Percentiles rank a stretch among this genome's conserved stretches.
Evolutionary conservation across 345 rosid species (phyloP).

Genomic region (Clarkia xantiana): DNA sequence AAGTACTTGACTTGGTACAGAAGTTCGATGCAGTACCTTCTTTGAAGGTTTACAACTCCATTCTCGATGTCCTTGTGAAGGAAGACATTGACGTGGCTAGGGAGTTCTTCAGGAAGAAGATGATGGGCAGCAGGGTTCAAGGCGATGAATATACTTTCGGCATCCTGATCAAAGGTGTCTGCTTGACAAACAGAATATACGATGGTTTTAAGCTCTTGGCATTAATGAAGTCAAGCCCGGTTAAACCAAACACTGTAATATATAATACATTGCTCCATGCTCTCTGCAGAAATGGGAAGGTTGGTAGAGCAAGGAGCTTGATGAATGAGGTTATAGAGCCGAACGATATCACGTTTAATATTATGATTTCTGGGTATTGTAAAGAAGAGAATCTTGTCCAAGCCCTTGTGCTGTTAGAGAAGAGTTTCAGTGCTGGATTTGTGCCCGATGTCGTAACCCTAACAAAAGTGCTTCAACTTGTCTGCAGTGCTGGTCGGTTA

Average conservation of each 20-base stretch:
- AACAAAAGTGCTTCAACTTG: constrained; percentile 53
- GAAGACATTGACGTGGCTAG: constrained; percentile 82
- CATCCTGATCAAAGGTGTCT: constrained; percentile 86
- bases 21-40: constrained; percentile 42
- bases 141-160: constrained; percentile 82
- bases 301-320: constrained; percentile 77
- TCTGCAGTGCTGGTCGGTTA: constrained; percentile 54
- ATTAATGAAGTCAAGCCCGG: constrained; percentile 36
- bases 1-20: constrained; percentile 37
- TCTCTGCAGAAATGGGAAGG: constrained; percentile 61
- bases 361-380: constrained; percentile 64
- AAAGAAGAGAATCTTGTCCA: constrained; percentile 53
- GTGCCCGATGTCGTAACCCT: constrained; percentile 54
- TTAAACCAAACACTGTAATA: constrained; percentile 46
- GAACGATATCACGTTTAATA: constrained; percentile 57
- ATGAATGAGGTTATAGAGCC: constrained; percentile 61
- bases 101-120: constrained; percentile 54
- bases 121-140: constrained; percentile 49
- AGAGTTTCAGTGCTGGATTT: constrained; percentile 47
- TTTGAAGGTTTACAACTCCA: constrained; percentile 48
- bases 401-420: constrained; percentile 63
- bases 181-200: constrained; percentile 67
- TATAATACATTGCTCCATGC: constrained; percentile 64
- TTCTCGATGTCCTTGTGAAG: constrained; percentile 68
- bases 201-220: constrained; percentile 83